Evolutionary conservation across 306 rosid species (phyloP), one percentile per base, ranked within the genome.

Genomic region (Mimosa pudica): DNA sequence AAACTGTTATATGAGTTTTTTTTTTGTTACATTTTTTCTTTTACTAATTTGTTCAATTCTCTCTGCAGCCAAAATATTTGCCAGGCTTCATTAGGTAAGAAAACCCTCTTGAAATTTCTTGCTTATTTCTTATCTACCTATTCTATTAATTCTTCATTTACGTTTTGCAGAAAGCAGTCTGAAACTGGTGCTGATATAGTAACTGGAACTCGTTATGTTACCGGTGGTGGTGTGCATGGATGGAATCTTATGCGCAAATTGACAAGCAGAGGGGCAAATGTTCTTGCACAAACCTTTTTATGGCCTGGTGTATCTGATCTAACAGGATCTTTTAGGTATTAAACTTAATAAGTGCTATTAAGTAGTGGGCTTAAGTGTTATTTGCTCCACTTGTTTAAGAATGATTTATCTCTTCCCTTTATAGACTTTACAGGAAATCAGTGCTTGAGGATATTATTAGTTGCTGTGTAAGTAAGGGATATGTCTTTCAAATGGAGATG

Each of bases 161-260:
- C 58, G 10, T 58, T 73, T 81, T 42, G 66, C 78, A 89, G 98
- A 85, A 93, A 87, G 83, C 97, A 92, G 82, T 74, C 80, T 78
- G 90, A 89, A 81, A 91, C 98, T 69, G 88, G 90, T 81, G 99
- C 99, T 48, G 92, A 88, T 83, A 91, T 95, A 87, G 97, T 92
- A 65, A 91, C 97, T 0, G 99, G 99, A 73, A 95, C 99, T 70
- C 95, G 98, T 55, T 95, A 95, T 86, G 99, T 93, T 73, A 85
- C 81, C 88, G 97, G 91, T 13, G 99, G 99, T 1, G 97, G 98
- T 76, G 97, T 95, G 58, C 97, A 95, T 90, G 99, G 99, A 79
- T 95, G 99, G 99, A 95, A 89, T 89, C 98, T 95, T 71, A 92
- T 95, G 97, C 97, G 98, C 86, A 95, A 95, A 73, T 88, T 95